Evolutionary conservation across 768 basidiomycete species (phyloP).

Genomic region (Termitomyces sp.): DNA sequence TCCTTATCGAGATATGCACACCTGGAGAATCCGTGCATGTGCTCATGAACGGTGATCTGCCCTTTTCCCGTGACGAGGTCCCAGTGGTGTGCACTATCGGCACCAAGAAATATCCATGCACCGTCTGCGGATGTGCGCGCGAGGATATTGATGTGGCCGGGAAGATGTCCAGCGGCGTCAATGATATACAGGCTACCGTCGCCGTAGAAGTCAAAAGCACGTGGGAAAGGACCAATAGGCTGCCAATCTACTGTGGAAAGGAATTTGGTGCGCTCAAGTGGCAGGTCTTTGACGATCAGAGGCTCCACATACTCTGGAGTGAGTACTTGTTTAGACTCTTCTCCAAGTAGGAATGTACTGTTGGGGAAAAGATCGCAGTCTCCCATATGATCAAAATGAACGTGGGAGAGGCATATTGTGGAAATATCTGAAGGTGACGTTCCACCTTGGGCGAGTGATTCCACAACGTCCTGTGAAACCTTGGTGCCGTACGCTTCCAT

Average conservation of each 20-base stretch:
- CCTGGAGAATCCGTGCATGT: slow-evolving; percentile 16
- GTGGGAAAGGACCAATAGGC: slow-evolving; percentile 23
- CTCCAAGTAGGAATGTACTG: slow-evolving; percentile 44
- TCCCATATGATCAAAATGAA: slow-evolving; percentile 52
- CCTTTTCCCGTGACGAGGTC: slow-evolving; percentile 41
- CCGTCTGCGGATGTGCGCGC: slow-evolving; percentile 48
- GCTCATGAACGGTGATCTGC: slow-evolving; percentile 26
- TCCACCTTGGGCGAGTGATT: slow-evolving; percentile 48
- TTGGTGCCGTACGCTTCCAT: slow-evolving; percentile 17
- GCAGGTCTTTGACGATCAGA: slow-evolving; percentile 8
- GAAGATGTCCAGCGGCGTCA: slow-evolving; percentile 51
- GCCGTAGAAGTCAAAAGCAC: slow-evolving; percentile 45
- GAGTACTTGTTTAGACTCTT: slow-evolving; percentile 27
- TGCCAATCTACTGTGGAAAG: slow-evolving; percentile 11
- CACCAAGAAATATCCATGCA: slow-evolving; percentile 50
- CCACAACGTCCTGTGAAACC: slow-evolving; percentile 33
- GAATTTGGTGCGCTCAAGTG: slow-evolving; percentile 11
- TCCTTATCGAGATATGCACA: slow-evolving; percentile 42
- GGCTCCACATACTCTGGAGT: slow-evolving; percentile 3
- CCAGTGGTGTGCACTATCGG: slow-evolving; percentile 53
- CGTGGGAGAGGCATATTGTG: slow-evolving; percentile 43
- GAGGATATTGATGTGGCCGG: slow-evolving; percentile 49
- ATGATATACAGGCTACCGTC: slow-evolving; percentile 57
- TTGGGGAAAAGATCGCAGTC: slow-evolving; percentile 38
- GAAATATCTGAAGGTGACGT: slow-evolving; percentile 35